Evolutionary conservation across 148 eudicot species (phyloP).

Genomic region (Beta vulgaris): DNA sequence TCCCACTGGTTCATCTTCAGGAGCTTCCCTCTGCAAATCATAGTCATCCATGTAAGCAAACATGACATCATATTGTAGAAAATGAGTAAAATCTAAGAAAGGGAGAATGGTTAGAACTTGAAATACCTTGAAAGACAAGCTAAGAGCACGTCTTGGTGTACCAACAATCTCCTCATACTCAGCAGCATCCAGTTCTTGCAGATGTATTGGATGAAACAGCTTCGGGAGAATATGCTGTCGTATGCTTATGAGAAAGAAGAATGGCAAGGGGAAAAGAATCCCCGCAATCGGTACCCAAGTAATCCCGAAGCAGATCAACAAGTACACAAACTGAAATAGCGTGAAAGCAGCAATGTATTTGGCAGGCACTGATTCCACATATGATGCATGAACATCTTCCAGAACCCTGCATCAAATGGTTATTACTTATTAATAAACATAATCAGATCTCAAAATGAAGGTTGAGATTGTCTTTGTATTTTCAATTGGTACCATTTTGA

Average conservation of each 20-base stretch:
- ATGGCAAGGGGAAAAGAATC: slow-evolving; percentile 69
- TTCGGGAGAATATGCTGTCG: slow-evolving; percentile 59
- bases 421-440: not conserved
- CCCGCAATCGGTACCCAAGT: slow-evolving; percentile 88
- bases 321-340: slow-evolving; percentile 52
- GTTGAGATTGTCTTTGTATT: not conserved
- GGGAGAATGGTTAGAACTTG: not conserved
- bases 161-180: slow-evolving; percentile 75
- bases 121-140: slow-evolving; percentile 41
- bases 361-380: slow-evolving; percentile 69
- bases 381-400: slow-evolving; percentile 65
- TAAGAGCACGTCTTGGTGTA: slow-evolving; percentile 29
- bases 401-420: slow-evolving; percentile 45
- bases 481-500: not conserved
- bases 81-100: not conserved
- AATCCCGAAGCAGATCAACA: slow-evolving; percentile 68
- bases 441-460: not conserved
- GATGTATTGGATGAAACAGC: slow-evolving; percentile 50
- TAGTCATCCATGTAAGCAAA: not conserved
- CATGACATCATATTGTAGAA: not conserved
- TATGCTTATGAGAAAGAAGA: slow-evolving; percentile 61
- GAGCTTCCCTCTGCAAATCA: slow-evolving; percentile 32
- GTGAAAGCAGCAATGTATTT: slow-evolving; percentile 57
- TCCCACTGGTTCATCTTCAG: slow-evolving; percentile 26
- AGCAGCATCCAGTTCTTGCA: slow-evolving; percentile 69